phyloP scores from a whole-genome alignment of 169 alveolate species.

The Plasmodium cynomolgi region DNA sequence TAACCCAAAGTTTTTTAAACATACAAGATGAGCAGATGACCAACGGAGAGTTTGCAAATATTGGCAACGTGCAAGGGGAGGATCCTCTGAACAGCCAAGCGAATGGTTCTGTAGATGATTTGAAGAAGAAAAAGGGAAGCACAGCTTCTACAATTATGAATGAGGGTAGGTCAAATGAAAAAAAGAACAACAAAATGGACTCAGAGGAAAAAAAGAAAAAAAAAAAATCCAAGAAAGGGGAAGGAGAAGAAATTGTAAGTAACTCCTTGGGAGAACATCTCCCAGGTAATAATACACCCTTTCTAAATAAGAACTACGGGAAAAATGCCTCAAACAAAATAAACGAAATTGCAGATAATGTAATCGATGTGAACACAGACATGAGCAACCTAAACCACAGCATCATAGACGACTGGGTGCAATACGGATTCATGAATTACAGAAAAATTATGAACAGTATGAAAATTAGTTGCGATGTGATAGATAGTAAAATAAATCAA shows the following conservation, averaged over 20 bases:
- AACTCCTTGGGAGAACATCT: background rate
- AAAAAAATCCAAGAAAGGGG: background rate
- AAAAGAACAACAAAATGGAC: background rate
- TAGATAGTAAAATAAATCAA: conserved; percentile 59
- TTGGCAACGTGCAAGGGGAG: background rate
- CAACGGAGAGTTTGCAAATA: background rate
- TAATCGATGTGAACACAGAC: conserved; percentile 13
- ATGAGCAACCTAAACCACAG: conserved; percentile 16
- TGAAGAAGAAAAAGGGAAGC: background rate
- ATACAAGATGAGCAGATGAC: background rate
- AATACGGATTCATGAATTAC: conserved; percentile 61
- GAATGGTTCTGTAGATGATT: background rate
- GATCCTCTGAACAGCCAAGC: background rate
- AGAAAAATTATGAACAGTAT: conserved; percentile 42
- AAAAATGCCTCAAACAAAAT: conserved; percentile 3
- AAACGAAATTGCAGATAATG: conserved; percentile 29
- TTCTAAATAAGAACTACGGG: conserved; percentile 9
- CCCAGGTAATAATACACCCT: background rate
- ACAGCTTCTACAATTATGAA: background rate
- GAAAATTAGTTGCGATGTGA: conserved; percentile 51
- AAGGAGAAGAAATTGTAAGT: background rate
- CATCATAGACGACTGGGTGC: conserved; percentile 54
- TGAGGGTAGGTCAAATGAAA: background rate
- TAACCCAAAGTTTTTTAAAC: conserved; percentile 44
- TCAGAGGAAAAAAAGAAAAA: background rate